Evolutionary conservation across 768 basidiomycete genomes (phyloP), one percentile per base, ranked within the genome.

Genomic region (Boletus subparvulus): DNA sequence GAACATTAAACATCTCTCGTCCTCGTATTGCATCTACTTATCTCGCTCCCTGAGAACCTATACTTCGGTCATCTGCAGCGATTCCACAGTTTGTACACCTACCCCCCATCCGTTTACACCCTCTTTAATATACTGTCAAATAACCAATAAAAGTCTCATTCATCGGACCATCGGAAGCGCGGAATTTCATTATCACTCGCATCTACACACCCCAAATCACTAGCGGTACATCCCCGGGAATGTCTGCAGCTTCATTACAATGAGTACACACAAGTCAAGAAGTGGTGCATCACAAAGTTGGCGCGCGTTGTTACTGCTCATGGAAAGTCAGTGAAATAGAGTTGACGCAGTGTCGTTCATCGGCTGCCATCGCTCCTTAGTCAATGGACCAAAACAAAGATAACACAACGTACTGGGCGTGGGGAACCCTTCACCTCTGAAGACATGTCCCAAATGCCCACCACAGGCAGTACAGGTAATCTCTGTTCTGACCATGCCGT

Each of bases 401-500:
- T 2, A 24, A 44, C 19, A 7, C 13, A 33, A 75, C 87, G 37
- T 68, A 88, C 90, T 92, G 4, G 92, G 92, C 0, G 85, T 92
- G 6, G 74, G 54, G 73, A 82, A 94, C 2, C 88, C 88, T 73
- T 96, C 94, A 37, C 94, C 94, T 67, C 91, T 90, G 83, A 98
- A 98, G 40, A 98, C 90, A 68, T 98, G 94, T 5, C 95, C 95
- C 6, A 98, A 80, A 70, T 98, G 95, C 1, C 94, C 93, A 10
- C 92, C 93, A 66, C 94, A 96, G 3, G 92, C 89, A 17, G 91
- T 80, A 67, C 93, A 96, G 30, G 84, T 88, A 45, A 98, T 96
- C 76, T 97, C 94, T 17, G 77, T 93, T 47, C 94, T 83, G 8
- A 74, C 74, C 80, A 83, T 87, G 42, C 88, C 88, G 54, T 80